Percentiles rank a stretch among this genome's conserved stretches.
phyloP scores from a whole-genome alignment of 441 rosid species.

The Populus tomentosa region DNA sequence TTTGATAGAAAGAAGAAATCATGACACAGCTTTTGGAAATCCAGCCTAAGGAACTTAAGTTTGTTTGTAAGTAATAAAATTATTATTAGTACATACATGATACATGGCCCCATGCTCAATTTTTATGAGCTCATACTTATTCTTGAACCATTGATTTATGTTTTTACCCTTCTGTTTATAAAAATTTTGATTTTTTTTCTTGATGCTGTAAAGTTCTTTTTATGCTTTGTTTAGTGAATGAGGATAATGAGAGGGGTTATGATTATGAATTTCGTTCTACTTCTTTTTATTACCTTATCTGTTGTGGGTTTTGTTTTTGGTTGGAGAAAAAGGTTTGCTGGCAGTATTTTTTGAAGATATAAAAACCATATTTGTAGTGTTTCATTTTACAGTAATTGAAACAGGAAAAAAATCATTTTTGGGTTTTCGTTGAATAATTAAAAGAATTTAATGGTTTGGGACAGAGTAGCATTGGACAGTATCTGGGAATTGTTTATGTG shows the following conservation, averaged over 20 bases:
- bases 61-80: constrained; percentile 43
- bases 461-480: neutral
- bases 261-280: neutral
- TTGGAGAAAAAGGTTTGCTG: neutral
- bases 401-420: no score
- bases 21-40: constrained; percentile 64
- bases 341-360: neutral
- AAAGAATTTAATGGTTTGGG: neutral
- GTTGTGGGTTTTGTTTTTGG: constrained; percentile 1
- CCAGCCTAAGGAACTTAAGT: constrained; percentile 64
- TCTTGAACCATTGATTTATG: neutral
- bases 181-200: neutral
- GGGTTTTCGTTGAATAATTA: neutral
- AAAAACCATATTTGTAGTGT: neutral
- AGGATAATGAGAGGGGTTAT: neutral
- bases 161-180: neutral
- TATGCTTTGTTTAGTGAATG: neutral
- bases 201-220: neutral
- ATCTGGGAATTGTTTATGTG: neutral
- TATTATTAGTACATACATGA: neutral
- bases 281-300: neutral
- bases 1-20: constrained; percentile 16
- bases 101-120: neutral
- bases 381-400: neutral
- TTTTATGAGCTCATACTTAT: neutral